These are phyloP conservation scores for Lagenidium giganteum DNA, from an alignment of 352 stramenopile genomes.

Conservation along the genomic window DNA sequence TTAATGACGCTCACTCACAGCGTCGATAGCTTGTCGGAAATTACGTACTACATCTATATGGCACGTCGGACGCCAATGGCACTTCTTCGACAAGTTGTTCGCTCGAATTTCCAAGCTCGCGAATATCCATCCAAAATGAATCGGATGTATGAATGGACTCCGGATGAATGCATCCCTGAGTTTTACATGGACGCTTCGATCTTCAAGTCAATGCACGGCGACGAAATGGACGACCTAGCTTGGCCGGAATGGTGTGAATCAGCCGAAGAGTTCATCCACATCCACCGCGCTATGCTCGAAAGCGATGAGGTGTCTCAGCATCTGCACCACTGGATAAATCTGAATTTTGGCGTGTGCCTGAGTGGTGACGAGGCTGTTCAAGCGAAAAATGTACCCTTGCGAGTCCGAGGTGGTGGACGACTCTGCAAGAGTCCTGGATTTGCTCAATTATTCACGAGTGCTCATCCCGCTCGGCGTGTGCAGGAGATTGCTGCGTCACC, in stretches of 20 bases:
- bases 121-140: slow-evolving; percentile 91
- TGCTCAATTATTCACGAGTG: slow-evolving; percentile 52
- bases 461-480: no score
- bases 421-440: slow-evolving; percentile 67
- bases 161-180: slow-evolving; percentile 95
- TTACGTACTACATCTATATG: slow-evolving; percentile 96
- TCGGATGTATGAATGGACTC: slow-evolving; percentile 92
- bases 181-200: slow-evolving; percentile 89
- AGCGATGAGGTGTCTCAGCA: slow-evolving; percentile 77
- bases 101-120: slow-evolving; percentile 89
- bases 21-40: slow-evolving; percentile 76
- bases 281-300: slow-evolving; percentile 92
- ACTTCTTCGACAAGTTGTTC: slow-evolving; percentile 83
- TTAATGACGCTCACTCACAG: slow-evolving; percentile 1
- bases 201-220: slow-evolving; percentile 79
- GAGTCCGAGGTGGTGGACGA: slow-evolving; percentile 20
- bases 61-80: slow-evolving; percentile 86
- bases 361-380: slow-evolving; percentile 70
- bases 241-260: slow-evolving; percentile 75
- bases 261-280: slow-evolving; percentile 73
- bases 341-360: slow-evolving; percentile 92
- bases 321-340: slow-evolving; percentile 94
- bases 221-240: slow-evolving; percentile 61
- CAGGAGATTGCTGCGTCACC: no score
- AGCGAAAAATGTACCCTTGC: slow-evolving; percentile 90